phyloP scores from a whole-genome alignment of 1,284 basidiomycete genomes.

The Pulchroboletus neoregius region DNA sequence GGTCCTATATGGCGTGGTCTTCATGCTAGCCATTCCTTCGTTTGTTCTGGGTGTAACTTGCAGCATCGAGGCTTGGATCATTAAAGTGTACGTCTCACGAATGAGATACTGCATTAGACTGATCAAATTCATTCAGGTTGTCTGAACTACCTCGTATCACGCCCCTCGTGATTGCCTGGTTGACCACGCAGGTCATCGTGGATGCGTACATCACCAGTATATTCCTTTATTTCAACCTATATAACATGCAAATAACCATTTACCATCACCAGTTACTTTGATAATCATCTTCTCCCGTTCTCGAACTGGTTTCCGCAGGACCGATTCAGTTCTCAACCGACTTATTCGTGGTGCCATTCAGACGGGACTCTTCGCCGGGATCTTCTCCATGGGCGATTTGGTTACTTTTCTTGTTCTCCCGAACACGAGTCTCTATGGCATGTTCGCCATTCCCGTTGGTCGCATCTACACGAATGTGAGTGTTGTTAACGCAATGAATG shows the following conservation, averaged over 20 bases:
- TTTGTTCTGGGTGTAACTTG: slow-evolving; percentile 22
- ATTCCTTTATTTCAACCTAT: background rate
- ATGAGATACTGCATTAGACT: background rate
- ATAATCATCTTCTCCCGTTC: slow-evolving; percentile 36
- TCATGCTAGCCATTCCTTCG: slow-evolving; percentile 28
- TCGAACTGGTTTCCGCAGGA: slow-evolving; percentile 43
- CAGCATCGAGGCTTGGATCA: slow-evolving; percentile 37
- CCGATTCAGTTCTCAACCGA: slow-evolving; percentile 43
- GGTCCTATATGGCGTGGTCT: slow-evolving; percentile 33
- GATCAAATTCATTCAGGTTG: slow-evolving; percentile 18
- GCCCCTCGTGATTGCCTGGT: slow-evolving; percentile 37
- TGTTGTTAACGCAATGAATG: background rate
- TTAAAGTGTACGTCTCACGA: slow-evolving; percentile 34
- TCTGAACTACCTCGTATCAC: slow-evolving; percentile 23
- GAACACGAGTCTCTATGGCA: slow-evolving; percentile 25
- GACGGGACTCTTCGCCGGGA: slow-evolving; percentile 42
- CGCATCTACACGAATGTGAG: slow-evolving; percentile 37
- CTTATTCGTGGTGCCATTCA: slow-evolving; percentile 47
- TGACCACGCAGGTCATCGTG: slow-evolving; percentile 38
- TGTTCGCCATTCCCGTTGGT: slow-evolving; percentile 35
- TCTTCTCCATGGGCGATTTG: slow-evolving; percentile 44
- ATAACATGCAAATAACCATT: background rate
- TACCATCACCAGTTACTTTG: slow-evolving; percentile 26
- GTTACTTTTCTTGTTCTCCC: slow-evolving; percentile 36
- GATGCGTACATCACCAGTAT: slow-evolving; percentile 42